Percentiles rank a stretch among this genome's conserved stretches.
Conservation (phyloP, 1,139 yeast genomes). For the Wickerhamomyces sp. region DNA sequence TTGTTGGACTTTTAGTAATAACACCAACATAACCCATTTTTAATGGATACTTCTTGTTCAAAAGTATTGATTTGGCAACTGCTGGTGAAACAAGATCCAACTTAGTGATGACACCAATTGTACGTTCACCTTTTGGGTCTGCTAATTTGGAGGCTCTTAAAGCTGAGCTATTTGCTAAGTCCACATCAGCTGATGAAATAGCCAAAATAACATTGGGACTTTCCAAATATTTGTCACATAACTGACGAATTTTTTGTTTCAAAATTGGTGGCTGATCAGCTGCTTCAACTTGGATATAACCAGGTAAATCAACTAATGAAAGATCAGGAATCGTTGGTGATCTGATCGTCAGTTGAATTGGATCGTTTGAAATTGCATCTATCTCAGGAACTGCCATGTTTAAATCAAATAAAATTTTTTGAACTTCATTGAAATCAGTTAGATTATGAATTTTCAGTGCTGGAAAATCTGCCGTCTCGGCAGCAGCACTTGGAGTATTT, state of each 20-base stretch:
- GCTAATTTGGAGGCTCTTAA: conserved; percentile 87
- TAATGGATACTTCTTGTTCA: conserved; percentile 80
- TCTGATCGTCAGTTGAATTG: conserved; percentile 83
- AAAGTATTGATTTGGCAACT: conserved; percentile 61
- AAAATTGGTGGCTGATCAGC: conserved; percentile 90
- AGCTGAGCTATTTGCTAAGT: conserved; percentile 93
- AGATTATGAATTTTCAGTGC: conserved; percentile 75
- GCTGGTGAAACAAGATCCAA: conserved; percentile 82
- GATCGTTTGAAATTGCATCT: conserved; percentile 86
- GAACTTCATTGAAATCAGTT: conserved; percentile 85
- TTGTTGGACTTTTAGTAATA: conserved; percentile 68
- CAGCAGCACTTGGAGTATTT: conserved; percentile 76
- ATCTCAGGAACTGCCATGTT: conserved; percentile 87
- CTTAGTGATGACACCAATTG: conserved; percentile 94
- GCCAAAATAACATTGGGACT: conserved; percentile 93
- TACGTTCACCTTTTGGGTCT: conserved; percentile 91
- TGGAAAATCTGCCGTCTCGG: conserved; percentile 92
- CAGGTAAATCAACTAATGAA: conserved; percentile 92
- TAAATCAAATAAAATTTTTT: conserved; percentile 74
- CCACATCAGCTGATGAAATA: conserved; percentile 96
- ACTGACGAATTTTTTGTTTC: conserved; percentile 68
- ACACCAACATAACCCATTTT: conserved; percentile 98
- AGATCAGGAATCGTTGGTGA: conserved; percentile 93
- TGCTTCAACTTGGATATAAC: conserved; percentile 94
- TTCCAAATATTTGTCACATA: conserved; percentile 82